A percentile compares a stretch with the other conserved stretches of the same genome.
phyloP scores from a whole-genome alignment of 2,329 filamentous ascomycete species.

The Cytospora piceae region DNA sequence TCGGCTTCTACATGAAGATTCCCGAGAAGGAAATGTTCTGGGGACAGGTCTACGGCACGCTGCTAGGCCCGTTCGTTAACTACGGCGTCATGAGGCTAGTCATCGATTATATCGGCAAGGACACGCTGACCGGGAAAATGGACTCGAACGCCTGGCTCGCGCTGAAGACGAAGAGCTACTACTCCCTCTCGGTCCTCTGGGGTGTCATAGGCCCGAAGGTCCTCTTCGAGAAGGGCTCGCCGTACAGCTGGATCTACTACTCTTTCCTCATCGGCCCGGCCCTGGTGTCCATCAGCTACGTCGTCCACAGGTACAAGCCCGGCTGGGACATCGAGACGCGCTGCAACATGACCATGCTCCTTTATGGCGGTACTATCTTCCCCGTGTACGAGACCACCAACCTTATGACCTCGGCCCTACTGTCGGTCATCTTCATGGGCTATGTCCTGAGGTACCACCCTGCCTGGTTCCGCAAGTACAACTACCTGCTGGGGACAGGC shows the following conservation, averaged over 20 bases:
- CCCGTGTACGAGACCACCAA: constrained; percentile 39
- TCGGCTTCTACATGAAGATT: constrained; percentile 45
- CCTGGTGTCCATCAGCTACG: constrained; percentile 34
- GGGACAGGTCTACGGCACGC: constrained; percentile 41
- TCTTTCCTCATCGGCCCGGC: constrained; percentile 38
- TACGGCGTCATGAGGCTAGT: constrained; percentile 39
- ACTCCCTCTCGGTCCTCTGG: constrained; percentile 41
- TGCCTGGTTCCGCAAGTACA: constrained; percentile 48
- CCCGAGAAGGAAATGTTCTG: constrained; percentile 43
- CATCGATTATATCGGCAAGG: constrained; percentile 35
- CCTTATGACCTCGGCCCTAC: constrained; percentile 35
- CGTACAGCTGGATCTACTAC: constrained; percentile 39
- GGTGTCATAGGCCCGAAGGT: constrained; percentile 41
- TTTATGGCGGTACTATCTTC: constrained; percentile 35
- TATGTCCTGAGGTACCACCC: constrained; percentile 37
- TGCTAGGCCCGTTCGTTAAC: constrained; percentile 40
- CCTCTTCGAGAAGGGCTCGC: constrained; percentile 34
- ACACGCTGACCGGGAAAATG: constrained; percentile 33
- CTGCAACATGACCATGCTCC: constrained; percentile 37
- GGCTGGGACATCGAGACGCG: constrained; percentile 38
- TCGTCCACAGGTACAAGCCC: constrained; percentile 36
- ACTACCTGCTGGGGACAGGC: constrained; percentile 46
- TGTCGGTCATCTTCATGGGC: constrained; percentile 39
- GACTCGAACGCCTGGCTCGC: constrained; percentile 37
- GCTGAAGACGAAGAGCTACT: constrained; percentile 39